Conservation (phyloP, 208 protist genomes). For the Wallacemonas sp. region DNA sequence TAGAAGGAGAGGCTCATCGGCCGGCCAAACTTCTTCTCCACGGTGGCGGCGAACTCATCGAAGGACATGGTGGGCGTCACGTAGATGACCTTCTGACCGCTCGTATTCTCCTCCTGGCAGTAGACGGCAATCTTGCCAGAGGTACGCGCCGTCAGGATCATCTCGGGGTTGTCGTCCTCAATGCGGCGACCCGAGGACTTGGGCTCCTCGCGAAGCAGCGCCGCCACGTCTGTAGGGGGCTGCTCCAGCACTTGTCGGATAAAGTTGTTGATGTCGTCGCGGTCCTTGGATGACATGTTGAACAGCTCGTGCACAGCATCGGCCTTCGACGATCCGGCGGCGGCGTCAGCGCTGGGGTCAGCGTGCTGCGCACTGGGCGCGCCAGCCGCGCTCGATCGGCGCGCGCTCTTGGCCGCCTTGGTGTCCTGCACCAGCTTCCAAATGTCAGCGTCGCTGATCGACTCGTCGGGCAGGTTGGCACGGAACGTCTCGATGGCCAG, state of each 20-base stretch:
- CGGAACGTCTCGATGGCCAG: constrained; percentile 66
- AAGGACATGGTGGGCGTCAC: constrained; percentile 64
- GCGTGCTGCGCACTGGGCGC: constrained; percentile 11
- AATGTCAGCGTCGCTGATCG: constrained; percentile 51
- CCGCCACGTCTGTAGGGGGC: constrained; percentile 30
- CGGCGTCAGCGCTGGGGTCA: constrained; percentile 4
- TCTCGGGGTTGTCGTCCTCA: constrained; percentile 31
- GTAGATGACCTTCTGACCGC: constrained; percentile 64
- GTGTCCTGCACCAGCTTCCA: constrained; percentile 43
- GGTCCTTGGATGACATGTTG: constrained; percentile 60
- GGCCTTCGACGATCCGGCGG: neutral
- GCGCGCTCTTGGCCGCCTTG: constrained; percentile 26
- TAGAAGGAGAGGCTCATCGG: constrained; percentile 74
- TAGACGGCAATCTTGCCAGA: constrained; percentile 72
- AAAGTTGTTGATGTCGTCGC: constrained; percentile 71
- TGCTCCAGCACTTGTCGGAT: constrained; percentile 72
- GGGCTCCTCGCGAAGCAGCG: constrained; percentile 37
- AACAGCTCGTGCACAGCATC: constrained; percentile 46
- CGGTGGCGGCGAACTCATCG: constrained; percentile 58
- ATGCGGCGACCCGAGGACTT: constrained; percentile 4
- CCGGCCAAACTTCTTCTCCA: constrained; percentile 80
- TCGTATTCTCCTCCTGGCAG: constrained; percentile 65
- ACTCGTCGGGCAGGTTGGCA: constrained; percentile 50
- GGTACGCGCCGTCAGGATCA: constrained; percentile 35
- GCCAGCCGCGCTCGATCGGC: constrained; percentile 11